Evolutionary conservation across 306 rosid species (phyloP).

Genomic region (Inga leiocalycina): DNA sequence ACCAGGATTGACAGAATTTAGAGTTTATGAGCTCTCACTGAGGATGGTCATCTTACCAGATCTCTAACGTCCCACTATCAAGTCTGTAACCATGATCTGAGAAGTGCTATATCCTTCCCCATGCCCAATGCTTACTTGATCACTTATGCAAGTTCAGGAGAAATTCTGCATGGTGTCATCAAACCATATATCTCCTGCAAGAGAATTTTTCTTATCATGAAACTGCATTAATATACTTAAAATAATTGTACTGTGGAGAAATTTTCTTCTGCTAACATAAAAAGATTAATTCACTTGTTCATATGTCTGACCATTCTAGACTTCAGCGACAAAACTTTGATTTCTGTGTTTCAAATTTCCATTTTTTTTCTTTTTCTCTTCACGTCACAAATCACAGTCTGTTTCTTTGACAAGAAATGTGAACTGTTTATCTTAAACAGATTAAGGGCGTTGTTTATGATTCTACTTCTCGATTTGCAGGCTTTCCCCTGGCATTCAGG

Average conservation of each 20-base stretch:
- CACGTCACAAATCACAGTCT: not conserved
- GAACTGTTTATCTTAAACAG: not conserved
- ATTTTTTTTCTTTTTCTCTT: not conserved
- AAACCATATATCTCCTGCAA: not conserved
- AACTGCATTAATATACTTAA: not conserved
- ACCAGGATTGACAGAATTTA: not conserved
- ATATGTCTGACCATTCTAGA: not conserved
- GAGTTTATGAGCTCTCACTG: not conserved
- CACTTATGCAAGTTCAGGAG: not conserved
- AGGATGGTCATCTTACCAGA: not conserved
- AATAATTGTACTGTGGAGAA: not conserved
- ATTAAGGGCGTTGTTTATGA: constrained; percentile 10
- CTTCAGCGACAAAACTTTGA: not conserved
- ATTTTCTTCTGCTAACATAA: not conserved
- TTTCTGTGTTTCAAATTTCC: not conserved
- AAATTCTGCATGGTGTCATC: not conserved
- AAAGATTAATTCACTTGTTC: not conserved
- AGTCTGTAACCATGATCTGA: constrained; percentile 10
- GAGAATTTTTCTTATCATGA: not conserved
- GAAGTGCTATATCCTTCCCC: not conserved
- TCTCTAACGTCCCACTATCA: not conserved
- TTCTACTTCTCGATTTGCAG: constrained; percentile 46
- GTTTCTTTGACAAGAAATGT: constrained; percentile 2
- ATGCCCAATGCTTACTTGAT: not conserved
- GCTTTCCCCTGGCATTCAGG: constrained; percentile 91